A percentile compares a stretch with the other conserved stretches of the same genome.
Conservation (phyloP, 129 eudicot species). For the Daucus carota region DNA sequence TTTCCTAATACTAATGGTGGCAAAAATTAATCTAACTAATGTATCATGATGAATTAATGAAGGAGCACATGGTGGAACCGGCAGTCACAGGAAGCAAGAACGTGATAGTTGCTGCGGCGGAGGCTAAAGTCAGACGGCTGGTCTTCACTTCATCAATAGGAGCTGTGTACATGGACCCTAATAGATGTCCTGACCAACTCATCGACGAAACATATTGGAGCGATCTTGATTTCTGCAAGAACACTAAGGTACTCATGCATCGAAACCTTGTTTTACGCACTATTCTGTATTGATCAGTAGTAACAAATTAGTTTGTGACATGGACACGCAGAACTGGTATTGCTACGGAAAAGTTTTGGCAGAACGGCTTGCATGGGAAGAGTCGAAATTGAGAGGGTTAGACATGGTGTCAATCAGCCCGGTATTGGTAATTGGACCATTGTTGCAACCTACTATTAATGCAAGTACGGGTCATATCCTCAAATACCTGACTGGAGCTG, state of each 20-base stretch:
- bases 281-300: no score
- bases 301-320: neutral
- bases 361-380: slow-evolving; percentile 76
- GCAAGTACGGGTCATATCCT: slow-evolving; percentile 75
- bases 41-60: no score
- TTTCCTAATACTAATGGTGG: no score
- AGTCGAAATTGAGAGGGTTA: slow-evolving; percentile 60
- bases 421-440: slow-evolving; percentile 73
- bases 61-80: neutral
- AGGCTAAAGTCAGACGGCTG: slow-evolving; percentile 72
- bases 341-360: slow-evolving; percentile 92
- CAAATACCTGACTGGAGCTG: slow-evolving; percentile 73
- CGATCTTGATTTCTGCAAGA: slow-evolving; percentile 88
- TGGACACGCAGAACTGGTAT: slow-evolving; percentile 60
- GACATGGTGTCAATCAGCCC: slow-evolving; percentile 71
- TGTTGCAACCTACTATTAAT: slow-evolving; percentile 65
- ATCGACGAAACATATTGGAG: slow-evolving; percentile 95
- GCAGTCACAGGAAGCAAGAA: slow-evolving; percentile 25
- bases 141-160: slow-evolving; percentile 92
- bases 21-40: no score
- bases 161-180: slow-evolving; percentile 88
- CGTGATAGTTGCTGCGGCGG: slow-evolving; percentile 70
- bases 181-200: slow-evolving; percentile 59
- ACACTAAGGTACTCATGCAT: slow-evolving; percentile 72
- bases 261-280: neutral